Base-by-base conservation (phyloP, 192 early-diverging fungal species). In the Rhizoclosmatium globosum region DNA sequence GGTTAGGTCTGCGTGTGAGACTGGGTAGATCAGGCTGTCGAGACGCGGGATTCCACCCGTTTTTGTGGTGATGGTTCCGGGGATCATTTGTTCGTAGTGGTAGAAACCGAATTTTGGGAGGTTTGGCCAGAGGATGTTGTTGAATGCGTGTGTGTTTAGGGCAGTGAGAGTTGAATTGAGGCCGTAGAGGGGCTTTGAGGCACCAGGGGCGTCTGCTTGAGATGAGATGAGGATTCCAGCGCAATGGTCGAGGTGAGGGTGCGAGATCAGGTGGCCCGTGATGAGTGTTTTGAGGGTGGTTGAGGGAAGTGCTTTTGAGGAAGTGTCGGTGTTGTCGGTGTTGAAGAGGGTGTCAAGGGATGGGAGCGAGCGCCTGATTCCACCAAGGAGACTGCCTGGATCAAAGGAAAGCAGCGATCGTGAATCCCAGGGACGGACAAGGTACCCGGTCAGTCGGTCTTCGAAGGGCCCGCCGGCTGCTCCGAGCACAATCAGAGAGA, bases 101-200 rank as follows among this genome's bases (percentile, higher is more conserved):
- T 47, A 77, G 65, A 41, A 64, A 19, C 64, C 76, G 41, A 77
- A 58, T 6, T 4, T 17, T 7, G 64, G 43, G 13, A 77, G 19
- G 70, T 77, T 64, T 11, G 76, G 76, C 76, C 76, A 77, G 11
- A 66, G 17, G 17, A 42, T n/a, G 38, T 69, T 69, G 65, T 77
- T 77, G 65, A 77, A 77, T 9, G 44, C 21, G 41, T 56, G 50
- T n/a, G 7, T 42, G 19, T 23, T 7, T 6, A 77, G 47, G 11
- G 39, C 47, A 42, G 15, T 41, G 15, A 77, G 38, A 0, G 76
- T 77, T 23, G 23, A 50, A 3, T 47, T 43, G 44, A 68, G 6
- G 6, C 62, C 76, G 39, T 46, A 4, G 11, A 77, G 71, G 17
- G 76, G 65, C 39, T 66, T 77, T 2, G 47, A 41, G 7, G 57